Evolutionary conservation across 306 rosid genomes (phyloP), one percentile per base, ranked within the genome.

Genomic region (Vigna radiata): DNA sequence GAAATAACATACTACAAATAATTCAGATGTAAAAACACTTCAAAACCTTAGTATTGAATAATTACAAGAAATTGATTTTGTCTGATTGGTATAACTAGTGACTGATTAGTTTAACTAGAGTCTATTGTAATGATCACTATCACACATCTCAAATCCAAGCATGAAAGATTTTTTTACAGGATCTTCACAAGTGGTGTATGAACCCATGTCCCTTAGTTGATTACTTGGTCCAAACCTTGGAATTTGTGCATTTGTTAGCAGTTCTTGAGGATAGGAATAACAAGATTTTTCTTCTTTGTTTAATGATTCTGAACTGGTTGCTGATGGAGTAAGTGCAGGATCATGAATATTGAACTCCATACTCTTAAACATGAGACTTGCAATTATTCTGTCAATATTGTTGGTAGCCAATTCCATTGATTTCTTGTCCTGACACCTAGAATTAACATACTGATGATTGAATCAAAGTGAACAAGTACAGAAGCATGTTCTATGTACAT

Each of bases 341-440:
- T 73, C 81, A 68, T 58, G 75, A 9, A 16, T 66, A 43, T 62
- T 77, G 2, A 68, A 74, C 54, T 87, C 91, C 62, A 69, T 85
- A 70, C 83, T 84, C 62, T 80, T 86, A 75, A 82, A 90, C 90
- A 90, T 86, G 79, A 90, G 89, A 81, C 73, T 84, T 27, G 94
- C 90, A 59, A 88, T 70, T n/a, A 89, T 86, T 74, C 91, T 82
- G 81, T 87, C 94, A 25, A 86, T 67, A 3, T 73, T 66, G 82
- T 88, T 88, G 9, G 91, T 90, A 77, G 64, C 84, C 5, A 80
- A 82, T 82, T 88, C 91, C 50, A 44, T 74, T 36, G 69, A 66
- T 65, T 81, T 70, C 43, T 59, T 80, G 71, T 77, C 68, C 21
- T 54, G 84, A 9, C 75, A 76, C 89, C 89, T 82, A 70, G 0